Base-by-base conservation (phyloP, 2,329 filamentous ascomycete genomes). In the Pseudocercospora macadamiae region DNA sequence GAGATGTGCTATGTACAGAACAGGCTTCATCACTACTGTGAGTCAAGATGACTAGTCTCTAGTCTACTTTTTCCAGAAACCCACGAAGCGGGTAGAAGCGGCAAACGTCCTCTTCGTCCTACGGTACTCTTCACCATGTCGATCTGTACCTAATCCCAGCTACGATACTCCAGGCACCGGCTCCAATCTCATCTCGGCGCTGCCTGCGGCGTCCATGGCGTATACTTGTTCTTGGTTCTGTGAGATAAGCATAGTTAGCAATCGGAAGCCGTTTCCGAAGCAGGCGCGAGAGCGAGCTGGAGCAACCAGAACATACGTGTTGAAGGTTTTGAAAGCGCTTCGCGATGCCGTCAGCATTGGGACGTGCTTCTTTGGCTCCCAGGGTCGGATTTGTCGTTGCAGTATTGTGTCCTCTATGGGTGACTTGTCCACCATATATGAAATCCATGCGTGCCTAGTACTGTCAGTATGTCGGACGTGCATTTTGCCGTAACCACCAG, bases 321-420 rank as follows among this genome's bases (percentile, higher is more conserved):
- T 96, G 79, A 97, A 99, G 30, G 95, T 86, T 82, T 90, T 96
- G 82, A 88, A 99, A 37, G 92, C 93, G 59, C 84, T 91, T 63
- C 89, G 85, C 62, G 84, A 89, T 71, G 82, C 79, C 25, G 95
- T 97, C 68, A 86, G 80, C 75, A 91, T 95, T 64, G 89, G 87
- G 63, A 87, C 80, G 71, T 93, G 85, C 70, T 88, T 83, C 57
- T 82, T 81, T 60, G 87, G 82, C 75, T 96, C 92, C 89, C 93
- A 97, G 34, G 81, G 75, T 63, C 91, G 85, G 47, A 86, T 76
- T 66, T 86, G 82, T 53, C 86, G 79, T 69, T 86, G 83, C 64
- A 96, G 72, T 63, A 95, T 76, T 53, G 87, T 80, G 74, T 99
- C 95, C 71, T 89, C 77, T 34, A 82, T 85, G 1, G 95, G 95